Conservation (phyloP, 2,329 filamentous ascomycete species). For the Cytospora schulzeri region DNA sequence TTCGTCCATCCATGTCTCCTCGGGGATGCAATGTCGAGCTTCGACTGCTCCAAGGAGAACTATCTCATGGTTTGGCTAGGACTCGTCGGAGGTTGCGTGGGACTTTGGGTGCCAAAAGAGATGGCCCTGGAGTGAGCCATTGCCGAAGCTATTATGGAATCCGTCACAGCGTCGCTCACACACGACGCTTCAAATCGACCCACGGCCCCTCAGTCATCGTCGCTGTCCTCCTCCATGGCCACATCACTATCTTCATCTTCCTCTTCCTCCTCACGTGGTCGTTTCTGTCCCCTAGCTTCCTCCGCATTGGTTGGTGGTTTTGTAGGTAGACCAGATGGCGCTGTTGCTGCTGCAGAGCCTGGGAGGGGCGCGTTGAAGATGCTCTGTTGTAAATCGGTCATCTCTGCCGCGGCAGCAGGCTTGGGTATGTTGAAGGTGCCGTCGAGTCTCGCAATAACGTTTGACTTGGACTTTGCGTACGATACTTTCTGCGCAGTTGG, state of each 20-base stretch:
- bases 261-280: constrained; percentile 68
- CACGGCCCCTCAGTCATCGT: constrained; percentile 59
- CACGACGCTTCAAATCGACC: constrained; percentile 1
- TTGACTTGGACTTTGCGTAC: constrained; percentile 87
- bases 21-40: constrained; percentile 73
- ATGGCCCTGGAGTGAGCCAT: constrained; percentile 52
- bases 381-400: constrained; percentile 76
- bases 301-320: constrained; percentile 56
- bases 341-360: constrained; percentile 47
- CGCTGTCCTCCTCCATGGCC: constrained; percentile 70
- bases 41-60: constrained; percentile 62
- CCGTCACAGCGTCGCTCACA: constrained; percentile 2
- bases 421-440: constrained; percentile 79
- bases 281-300: constrained; percentile 66
- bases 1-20: constrained; percentile 94
- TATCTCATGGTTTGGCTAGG: constrained; percentile 91
- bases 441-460: constrained; percentile 87
- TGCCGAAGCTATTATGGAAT: constrained; percentile 3
- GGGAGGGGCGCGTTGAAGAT: constrained; percentile 73
- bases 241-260: constrained; percentile 65
- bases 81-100: constrained; percentile 78
- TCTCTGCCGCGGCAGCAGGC: constrained; percentile 56
- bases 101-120: constrained; percentile 74
- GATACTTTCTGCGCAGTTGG: constrained; percentile 69
- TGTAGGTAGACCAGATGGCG: constrained; percentile 45